Evolutionary conservation across 2,329 filamentous ascomycete species (phyloP), one percentile per base, ranked within the genome.

Genomic region (Calycina herbarum): DNA sequence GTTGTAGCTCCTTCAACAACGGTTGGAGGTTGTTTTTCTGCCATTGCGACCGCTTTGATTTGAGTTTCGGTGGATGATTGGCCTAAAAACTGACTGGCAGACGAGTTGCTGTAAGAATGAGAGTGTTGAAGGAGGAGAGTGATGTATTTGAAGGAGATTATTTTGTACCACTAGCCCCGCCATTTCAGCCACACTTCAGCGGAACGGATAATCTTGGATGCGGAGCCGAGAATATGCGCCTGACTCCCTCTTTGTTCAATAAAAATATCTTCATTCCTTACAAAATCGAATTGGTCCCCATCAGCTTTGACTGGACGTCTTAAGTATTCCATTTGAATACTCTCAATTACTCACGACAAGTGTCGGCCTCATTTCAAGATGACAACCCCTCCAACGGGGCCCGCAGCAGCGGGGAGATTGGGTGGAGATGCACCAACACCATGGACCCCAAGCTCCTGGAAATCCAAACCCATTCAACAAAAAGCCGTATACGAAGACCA

Each of bases 391-490:
- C 17, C 20, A 51, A 13, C 48, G 24, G 20, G 48, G 48, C 48
- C 48, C 20, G 27, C 48, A 24, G 48, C 48, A 13, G 48, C n/a
- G 20, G 38, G 38, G 38, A 40, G 38, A 40, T 3, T 40, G 13
- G 13, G 38, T 40, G 38, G 38, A 40, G 38, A 15, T 40, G 38
- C 3, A 40, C 2, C 13, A 40, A 27, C 35, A 17, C 17, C 56
- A 48, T 90, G 88, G 87, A 78, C 81, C 11, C 88, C 86, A 7
- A 80, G 82, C 74, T 90, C 91, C 56, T 95, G 92, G 92, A 85
- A 88, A 72, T 82, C 85, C 64, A 93, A 92, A 77, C 91, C 91
- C 51, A 91, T 94, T 78, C 91, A 91, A 77, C 92, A 95, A 78
- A 82, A 85, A 13, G 89, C 92, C 33, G 79, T 83, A 42, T 94